phyloP scores from a whole-genome alignment of 225 moss, liverwort and hornwort genomes.

The Climacium dendroides region DNA sequence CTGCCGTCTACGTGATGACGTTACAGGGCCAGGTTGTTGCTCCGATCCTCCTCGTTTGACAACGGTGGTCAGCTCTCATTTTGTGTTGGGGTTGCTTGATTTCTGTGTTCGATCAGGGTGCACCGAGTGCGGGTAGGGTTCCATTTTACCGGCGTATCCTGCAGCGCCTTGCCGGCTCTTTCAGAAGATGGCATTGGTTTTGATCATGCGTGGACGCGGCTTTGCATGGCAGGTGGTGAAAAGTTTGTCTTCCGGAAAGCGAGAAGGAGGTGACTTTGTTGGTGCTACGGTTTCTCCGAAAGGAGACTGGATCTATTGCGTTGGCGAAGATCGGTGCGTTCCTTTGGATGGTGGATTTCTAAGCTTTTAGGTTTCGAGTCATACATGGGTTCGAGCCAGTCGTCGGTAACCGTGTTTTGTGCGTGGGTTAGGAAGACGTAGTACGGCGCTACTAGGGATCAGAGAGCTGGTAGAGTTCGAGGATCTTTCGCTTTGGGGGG shows the following conservation, averaged over 20 bases:
- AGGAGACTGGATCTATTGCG: slow-evolving; percentile 98
- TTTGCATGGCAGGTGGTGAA: slow-evolving; percentile 70
- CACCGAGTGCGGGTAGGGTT: not conserved
- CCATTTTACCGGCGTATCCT: not conserved
- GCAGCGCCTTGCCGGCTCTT: not conserved
- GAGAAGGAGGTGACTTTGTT: slow-evolving; percentile 98
- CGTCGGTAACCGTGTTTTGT: not conserved
- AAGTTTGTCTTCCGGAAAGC: slow-evolving; percentile 93
- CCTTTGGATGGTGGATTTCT: not conserved
- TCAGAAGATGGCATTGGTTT: not conserved
- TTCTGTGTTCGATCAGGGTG: not conserved
- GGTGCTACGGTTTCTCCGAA: slow-evolving; percentile 86
- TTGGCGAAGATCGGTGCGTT: slow-evolving; percentile 86
- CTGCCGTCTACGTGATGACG: slow-evolving; percentile 92
- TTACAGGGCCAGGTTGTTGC: slow-evolving; percentile 83
- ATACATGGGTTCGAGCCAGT: not conserved
- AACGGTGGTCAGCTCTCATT: too few species aligned
- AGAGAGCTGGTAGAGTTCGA: not conserved
- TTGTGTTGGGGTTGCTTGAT: not conserved
- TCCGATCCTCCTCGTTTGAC: not conserved
- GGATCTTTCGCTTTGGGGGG: not conserved
- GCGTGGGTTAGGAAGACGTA: not conserved
- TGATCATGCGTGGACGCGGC: not conserved
- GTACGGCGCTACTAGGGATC: not conserved
- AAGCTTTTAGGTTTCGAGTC: not conserved